Evolutionary conservation across 75 land plant species (phyloP), one percentile per base, ranked within the genome.

Genomic region (Picea sitchensis): DNA sequence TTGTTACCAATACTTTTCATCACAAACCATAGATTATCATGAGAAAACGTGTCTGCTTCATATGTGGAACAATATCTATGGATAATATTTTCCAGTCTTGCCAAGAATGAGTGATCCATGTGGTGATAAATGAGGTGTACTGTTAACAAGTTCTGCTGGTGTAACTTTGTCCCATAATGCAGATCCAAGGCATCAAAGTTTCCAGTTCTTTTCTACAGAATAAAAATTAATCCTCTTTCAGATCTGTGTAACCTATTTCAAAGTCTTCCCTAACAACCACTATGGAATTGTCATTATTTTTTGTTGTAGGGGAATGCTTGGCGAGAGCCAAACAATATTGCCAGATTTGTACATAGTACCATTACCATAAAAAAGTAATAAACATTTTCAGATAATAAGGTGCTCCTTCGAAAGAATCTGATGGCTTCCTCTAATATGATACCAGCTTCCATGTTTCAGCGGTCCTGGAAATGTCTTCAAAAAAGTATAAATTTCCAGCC

Each of bases 131-230:
- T 78, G 67, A 3, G 86, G 91, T 11, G 78, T 77, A 21, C 11
- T 64, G 4, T 67, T 77, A 54, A 89, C 6, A 14, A 73, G 65
- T 11, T 84, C 82, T 47, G 80, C 84, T 58, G 82, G 51, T 65
- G 81, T 58, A 62, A 80, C 86, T 60, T 61, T 75, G 23, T 79
- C 11, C 82, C 83, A 75, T n/a, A 59, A 15, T 81, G 58, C 20
- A n/a, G 14, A 57, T 23, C 34, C 56, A 84, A 78, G 18, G 73
- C 23, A 67, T 84, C 82, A n/a, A 88, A 62, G 30, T 78, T 78
- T 78, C 81, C 81, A 78, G 61, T 86, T 86, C 86, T 51, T 88
- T 80, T 56, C 90, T 88, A 86, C 59, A 79, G 20, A 83, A 85
- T 13, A 88, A n/a, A 69, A 67, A 83, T 61, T 80, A 78, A 13